Percentiles rank a stretch among this genome's conserved stretches.
Conservation (phyloP, 768 basidiomycete genomes). For the Amanita pseudoporphyria region DNA sequence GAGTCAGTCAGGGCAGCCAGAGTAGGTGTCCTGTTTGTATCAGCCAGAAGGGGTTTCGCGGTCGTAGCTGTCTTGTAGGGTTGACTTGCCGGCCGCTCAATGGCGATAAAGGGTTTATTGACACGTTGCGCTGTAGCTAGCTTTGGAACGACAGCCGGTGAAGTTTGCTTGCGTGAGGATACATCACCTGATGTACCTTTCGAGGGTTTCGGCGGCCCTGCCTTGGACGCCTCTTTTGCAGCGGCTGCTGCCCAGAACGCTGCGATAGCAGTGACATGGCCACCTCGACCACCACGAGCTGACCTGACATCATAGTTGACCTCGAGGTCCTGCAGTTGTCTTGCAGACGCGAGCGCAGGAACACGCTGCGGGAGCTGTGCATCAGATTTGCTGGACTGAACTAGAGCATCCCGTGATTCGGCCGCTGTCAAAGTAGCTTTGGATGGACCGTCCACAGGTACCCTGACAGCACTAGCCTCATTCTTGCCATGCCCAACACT, state of each 20-base stretch:
- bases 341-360: constrained; percentile 20
- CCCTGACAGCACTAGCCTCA: not conserved
- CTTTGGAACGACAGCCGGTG: not conserved
- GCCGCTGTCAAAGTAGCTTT: constrained; percentile 14
- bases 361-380: constrained; percentile 18
- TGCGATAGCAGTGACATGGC: constrained; percentile 62
- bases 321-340: constrained; percentile 32
- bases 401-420: constrained; percentile 8
- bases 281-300: constrained; percentile 69
- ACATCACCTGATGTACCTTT: not conserved
- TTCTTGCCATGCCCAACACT: not conserved
- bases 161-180: not conserved
- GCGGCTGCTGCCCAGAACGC: constrained; percentile 64
- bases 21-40: not conserved
- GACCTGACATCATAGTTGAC: constrained; percentile 67
- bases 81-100: not conserved
- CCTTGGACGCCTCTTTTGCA: constrained; percentile 4
- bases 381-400: constrained; percentile 11
- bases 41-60: not conserved
- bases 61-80: not conserved
- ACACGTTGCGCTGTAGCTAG: not conserved
- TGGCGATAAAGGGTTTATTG: not conserved
- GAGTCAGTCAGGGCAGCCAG: not conserved
- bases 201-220: not conserved
- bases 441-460: constrained; percentile 10